Evolutionary conservation across 2,329 filamentous ascomycete genomes (phyloP), one percentile per base, ranked within the genome.

Genomic region (Tolypocladium endophyticum): DNA sequence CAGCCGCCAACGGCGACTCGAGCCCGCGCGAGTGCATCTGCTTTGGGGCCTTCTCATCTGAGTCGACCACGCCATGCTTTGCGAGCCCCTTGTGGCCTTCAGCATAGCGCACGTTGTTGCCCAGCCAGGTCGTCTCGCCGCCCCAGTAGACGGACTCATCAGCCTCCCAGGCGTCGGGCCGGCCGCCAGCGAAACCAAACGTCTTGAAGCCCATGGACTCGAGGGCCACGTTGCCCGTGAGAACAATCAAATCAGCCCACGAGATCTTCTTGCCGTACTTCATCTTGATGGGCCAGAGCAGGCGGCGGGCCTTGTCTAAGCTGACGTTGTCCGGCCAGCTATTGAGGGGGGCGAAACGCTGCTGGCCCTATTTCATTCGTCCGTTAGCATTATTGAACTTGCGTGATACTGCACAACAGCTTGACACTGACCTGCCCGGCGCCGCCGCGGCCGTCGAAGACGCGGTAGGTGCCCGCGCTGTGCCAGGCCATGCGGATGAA

Each of bases 401-500:
- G 25, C 7, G 23, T 6, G 8, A n/a, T 28, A 11, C 25, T 7
- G 12, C 5, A 25, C 45, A 28, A 14, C 18, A 53, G 2, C 7
- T 20, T 23, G 33, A 30, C 2, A 57, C 68, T 61, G 57, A 72
- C 71, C 69, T 84, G 78, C 58, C 87, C 88, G 68, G 84, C 87
- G 61, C 89, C 89, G 59, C 89, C 89, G 62, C 89, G 87, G 43
- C 88, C 88, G 66, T 92, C 88, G 58, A 79, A 80, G 69, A 88
- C 84, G 68, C 89, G 87, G 76, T 92, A 91, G 57, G 88, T 92
- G 62, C 89, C 89, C 33, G 89, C 84, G 65, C 85, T 86, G 79
- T 92, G 89, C 89, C 89, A 92, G 61, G 87, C 86, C 86, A 92
- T 86, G 60, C 89, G 87, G 70, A 92, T 81, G 73, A 92, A 91